Base-by-base conservation (phyloP, 148 eudicot genomes). In the Persicaria maculosa region DNA sequence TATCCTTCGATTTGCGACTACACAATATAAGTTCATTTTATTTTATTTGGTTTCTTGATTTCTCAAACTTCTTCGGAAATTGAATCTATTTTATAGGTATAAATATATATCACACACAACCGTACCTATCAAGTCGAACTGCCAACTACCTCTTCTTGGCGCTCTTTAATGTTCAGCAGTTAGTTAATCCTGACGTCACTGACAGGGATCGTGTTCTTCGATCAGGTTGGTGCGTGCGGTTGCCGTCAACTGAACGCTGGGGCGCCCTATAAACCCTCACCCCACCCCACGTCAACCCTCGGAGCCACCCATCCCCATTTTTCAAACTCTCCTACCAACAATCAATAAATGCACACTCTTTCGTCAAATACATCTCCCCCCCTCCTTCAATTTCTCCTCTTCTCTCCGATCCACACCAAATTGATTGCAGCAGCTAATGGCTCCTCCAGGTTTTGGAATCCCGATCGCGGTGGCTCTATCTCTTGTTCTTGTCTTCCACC, bases 291-390 rank as follows among this genome's bases (percentile, higher is more conserved):
- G 9, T 65, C 70, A 31, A 17, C 12, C 40, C 40, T 65, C 17
- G 47, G 1, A 65, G 9, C 47, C 47, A 45, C 70, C 46, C 14
- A 36, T 8, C 52, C 52, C 52, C 9, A 48, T 6, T 3, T 4
- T 65, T 65, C 70, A 65, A 65, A 65, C 70, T 65, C 70, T 62
- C 55, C 55, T 12, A 15, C 45, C 46, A 17, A 14, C 1, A 14
- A 43, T 65, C 70, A 65, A 65, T 65, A 65, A 65, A 65, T 65
- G 70, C 70, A 65, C 46, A 65, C 10, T 12, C 70, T 1, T 14
- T 65, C 40, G 40, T 65, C 70, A 65, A 59, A 65, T 46, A 14
- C 70, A 5, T 43, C 46, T 65, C 70, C 43, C 43, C 69, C 14
- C 36, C 5, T 64, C 36, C 17, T 57, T 7, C 9, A 12, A 10